Conservation (phyloP, 2,329 filamentous ascomycete species). For the Colletotrichum tamarilloi region DNA sequence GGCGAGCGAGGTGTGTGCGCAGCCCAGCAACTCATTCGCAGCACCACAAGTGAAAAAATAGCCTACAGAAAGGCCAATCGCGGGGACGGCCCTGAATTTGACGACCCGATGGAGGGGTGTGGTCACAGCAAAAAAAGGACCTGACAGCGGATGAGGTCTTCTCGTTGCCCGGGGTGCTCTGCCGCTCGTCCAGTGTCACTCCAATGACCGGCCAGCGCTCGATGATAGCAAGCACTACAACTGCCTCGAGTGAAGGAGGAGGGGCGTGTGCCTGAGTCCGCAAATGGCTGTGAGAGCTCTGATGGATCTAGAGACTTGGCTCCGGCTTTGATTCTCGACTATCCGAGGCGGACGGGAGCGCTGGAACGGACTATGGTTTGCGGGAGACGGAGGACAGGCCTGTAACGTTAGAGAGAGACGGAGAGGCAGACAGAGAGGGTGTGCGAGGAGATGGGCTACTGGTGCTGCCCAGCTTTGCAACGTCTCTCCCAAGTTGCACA, state of each 20-base stretch:
- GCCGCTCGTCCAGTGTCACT: conserved; percentile 29
- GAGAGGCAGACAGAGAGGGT: background rate
- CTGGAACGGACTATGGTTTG: conserved; percentile 1
- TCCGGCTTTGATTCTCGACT: background rate
- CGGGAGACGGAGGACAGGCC: background rate
- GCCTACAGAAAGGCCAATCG: conserved; percentile 16
- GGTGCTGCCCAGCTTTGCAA: background rate
- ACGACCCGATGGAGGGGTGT: conserved; percentile 24
- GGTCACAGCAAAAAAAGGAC: conserved; percentile 27
- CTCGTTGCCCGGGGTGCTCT: conserved; percentile 35
- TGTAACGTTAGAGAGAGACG: background rate
- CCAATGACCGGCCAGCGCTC: conserved; percentile 24
- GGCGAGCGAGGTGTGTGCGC: conserved; percentile 29
- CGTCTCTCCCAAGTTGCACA: background rate
- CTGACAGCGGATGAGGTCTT: conserved; percentile 29
- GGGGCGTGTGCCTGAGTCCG: conserved; percentile 21
- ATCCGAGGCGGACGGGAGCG: conserved; percentile 8
- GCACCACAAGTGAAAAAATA: background rate
- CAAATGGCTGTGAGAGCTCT: background rate
- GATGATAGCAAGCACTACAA: background rate
- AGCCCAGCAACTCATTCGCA: conserved; percentile 12
- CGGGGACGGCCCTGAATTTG: conserved; percentile 1
- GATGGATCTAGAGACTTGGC: background rate
- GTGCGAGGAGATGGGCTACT: background rate
- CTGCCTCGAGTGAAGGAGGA: background rate